Percentiles rank a stretch among this genome's conserved stretches.
phyloP scores from a whole-genome alignment of 2,329 filamentous ascomycete genomes.

The Colletotrichum chlorophyti region DNA sequence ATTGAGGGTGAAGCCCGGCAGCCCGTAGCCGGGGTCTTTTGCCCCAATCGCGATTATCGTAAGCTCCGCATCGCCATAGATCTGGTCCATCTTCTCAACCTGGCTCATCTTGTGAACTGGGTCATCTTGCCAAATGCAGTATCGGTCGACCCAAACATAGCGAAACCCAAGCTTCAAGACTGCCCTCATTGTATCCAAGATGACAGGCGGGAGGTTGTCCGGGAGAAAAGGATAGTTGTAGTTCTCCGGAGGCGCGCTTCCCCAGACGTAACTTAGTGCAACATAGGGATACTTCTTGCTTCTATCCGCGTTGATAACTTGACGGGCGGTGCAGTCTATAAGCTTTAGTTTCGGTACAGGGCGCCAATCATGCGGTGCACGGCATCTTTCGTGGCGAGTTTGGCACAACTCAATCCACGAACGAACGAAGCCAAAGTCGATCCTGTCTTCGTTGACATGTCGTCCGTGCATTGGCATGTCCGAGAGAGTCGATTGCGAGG shows the following conservation, averaged over 20 bases:
- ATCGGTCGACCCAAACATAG: slow-evolving; percentile 47
- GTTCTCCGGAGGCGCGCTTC: slow-evolving; percentile 13
- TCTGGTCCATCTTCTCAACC: slow-evolving; percentile 43
- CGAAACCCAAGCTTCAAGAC: slow-evolving; percentile 40
- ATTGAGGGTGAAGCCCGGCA: slow-evolving; percentile 41
- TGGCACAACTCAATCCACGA: slow-evolving; percentile 2
- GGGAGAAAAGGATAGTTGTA: slow-evolving; percentile 3
- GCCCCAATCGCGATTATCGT: slow-evolving; percentile 45
- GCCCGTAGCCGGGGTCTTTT: slow-evolving; percentile 41
- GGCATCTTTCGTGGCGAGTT: neutral
- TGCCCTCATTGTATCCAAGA: slow-evolving; percentile 36
- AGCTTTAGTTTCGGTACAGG: neutral
- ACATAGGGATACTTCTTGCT: slow-evolving; percentile 31
- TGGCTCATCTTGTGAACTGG: slow-evolving; percentile 39
- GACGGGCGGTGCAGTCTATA: slow-evolving; percentile 4
- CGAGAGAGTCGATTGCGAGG: neutral
- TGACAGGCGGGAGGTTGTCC: neutral
- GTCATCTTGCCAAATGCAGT: slow-evolving; percentile 41
- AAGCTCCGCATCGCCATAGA: slow-evolving; percentile 42
- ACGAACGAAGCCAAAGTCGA: neutral
- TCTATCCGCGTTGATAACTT: neutral
- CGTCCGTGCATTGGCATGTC: neutral
- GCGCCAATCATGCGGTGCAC: neutral
- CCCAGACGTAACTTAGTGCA: slow-evolving; percentile 45
- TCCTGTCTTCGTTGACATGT: neutral